These are phyloP conservation scores for Digitaria exilis DNA, from an alignment of 202 grass and related monocot genomes.

Conservation along the genomic window DNA sequence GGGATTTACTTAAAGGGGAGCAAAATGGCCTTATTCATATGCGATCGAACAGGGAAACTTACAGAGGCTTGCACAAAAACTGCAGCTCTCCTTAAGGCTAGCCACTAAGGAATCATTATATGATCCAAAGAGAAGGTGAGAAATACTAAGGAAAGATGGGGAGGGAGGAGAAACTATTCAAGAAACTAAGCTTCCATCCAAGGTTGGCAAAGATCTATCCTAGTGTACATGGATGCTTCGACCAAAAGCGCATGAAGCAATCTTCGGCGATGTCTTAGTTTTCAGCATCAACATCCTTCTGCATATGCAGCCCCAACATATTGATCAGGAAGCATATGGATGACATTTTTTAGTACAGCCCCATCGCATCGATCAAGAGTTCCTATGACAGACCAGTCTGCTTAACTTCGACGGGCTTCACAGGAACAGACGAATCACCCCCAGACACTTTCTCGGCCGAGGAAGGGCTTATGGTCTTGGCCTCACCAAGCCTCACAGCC, in stretches of 20 bases:
- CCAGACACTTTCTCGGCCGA: constrained; percentile 22
- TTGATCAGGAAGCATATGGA: constrained; percentile 28
- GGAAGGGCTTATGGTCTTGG: constrained; percentile 48
- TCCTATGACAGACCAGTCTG: constrained; percentile 40
- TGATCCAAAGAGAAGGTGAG: constrained; percentile 21
- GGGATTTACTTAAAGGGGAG: background rate
- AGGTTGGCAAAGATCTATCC: constrained; percentile 42
- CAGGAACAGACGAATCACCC: constrained; percentile 36
- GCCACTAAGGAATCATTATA: constrained; percentile 50
- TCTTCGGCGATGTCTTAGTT: constrained; percentile 16
- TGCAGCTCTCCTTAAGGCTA: constrained; percentile 77
- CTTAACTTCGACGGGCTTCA: constrained; percentile 50
- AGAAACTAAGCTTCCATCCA: constrained; percentile 44
- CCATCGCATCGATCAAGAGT: constrained; percentile 6
- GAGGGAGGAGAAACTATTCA: constrained; percentile 34
- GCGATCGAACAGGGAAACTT: constrained; percentile 49
- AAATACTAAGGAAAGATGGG: background rate
- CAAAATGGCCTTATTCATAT: constrained; percentile 58
- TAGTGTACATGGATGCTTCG: constrained; percentile 49
- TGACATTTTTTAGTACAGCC: constrained; percentile 17
- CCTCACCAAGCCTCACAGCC: constrained; percentile 65
- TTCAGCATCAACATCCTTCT: constrained; percentile 24
- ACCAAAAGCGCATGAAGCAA: constrained; percentile 26
- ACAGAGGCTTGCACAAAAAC: constrained; percentile 77
- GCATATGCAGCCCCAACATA: constrained; percentile 19